Evolutionary conservation across 1,139 yeast species (phyloP).

Genomic region (Candida buenavistaensis): DNA sequence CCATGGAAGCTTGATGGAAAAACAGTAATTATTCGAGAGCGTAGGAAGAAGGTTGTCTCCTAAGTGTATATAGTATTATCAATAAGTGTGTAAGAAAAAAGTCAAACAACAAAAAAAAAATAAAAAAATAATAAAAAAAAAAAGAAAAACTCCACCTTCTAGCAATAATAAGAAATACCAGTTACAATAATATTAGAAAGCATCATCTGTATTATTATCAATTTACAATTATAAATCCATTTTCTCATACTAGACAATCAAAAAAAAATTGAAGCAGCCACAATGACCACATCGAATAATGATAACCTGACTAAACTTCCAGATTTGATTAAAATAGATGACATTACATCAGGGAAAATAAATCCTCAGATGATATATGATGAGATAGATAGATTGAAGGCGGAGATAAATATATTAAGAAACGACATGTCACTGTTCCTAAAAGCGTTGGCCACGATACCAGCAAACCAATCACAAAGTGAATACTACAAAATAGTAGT

Average conservation of each 20-base stretch:
- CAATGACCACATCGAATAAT: not conserved
- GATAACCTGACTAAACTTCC: slow-evolving; percentile 26
- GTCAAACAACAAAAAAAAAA: too few relatives aligned
- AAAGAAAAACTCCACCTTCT: too few relatives aligned
- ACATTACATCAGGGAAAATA: slow-evolving; percentile 44
- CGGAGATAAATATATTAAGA: slow-evolving; percentile 44
- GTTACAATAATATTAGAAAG: too few relatives aligned
- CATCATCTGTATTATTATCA: too few relatives aligned
- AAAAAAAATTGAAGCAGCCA: not conserved
- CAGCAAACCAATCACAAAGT: slow-evolving; percentile 35
- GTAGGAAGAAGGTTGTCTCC: slow-evolving; percentile 10
- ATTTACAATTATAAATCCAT: too few relatives aligned
- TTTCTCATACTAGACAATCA: too few relatives aligned
- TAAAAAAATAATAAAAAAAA: too few relatives aligned
- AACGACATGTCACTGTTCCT: slow-evolving; percentile 46
- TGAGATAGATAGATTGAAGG: slow-evolving; percentile 43
- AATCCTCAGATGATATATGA: slow-evolving; percentile 37
- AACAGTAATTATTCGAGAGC: slow-evolving; percentile 24
- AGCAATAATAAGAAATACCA: too few relatives aligned
- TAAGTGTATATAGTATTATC: not conserved
- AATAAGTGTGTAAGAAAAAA: too few relatives aligned
- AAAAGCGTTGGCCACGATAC: slow-evolving; percentile 39
- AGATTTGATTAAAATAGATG: slow-evolving; percentile 45
- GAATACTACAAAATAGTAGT: slow-evolving; percentile 35
- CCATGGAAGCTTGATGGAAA: slow-evolving; percentile 29